Evolutionary conservation across 176 grass and related monocot genomes (phyloP).

Genomic region (Alopecurus myosuroides): DNA sequence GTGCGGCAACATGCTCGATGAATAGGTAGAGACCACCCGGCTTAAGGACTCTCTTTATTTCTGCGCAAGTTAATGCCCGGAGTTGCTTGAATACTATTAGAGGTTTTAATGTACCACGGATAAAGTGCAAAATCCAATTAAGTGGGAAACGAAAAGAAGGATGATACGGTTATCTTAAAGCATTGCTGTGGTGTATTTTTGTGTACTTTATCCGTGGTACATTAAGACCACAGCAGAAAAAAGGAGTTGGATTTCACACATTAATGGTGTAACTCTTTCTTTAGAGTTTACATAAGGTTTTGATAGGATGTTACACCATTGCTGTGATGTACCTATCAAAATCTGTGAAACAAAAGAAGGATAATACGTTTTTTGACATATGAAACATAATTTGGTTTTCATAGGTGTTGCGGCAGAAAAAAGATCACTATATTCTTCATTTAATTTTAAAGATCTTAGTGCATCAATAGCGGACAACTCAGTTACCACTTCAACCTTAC

Average conservation of each 20-base stretch:
- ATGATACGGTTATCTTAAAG: not conserved
- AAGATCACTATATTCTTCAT: not conserved
- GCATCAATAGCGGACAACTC: not conserved
- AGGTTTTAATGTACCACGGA: not conserved
- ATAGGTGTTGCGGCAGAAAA: not conserved
- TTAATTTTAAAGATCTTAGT: not conserved
- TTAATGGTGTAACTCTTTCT: no score
- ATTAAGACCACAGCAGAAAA: no score
- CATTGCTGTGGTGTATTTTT: no score
- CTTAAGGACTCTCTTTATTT: conserved; percentile 76
- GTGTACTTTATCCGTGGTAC: no score
- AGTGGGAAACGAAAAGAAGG: not conserved
- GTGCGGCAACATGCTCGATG: conserved; percentile 77
- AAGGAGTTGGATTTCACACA: no score
- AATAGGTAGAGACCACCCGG: conserved; percentile 75
- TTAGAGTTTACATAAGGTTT: no score
- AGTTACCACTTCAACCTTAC: not conserved
- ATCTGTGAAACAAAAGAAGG: no score
- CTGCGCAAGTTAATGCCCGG: conserved; percentile 29
- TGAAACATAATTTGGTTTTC: no score
- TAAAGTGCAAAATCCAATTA: not conserved
- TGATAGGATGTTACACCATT: no score
- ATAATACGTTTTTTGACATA: no score
- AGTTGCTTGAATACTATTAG: not conserved
- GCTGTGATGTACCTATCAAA: no score